Base-by-base conservation (phyloP, 805 yeast genomes). In the Zygoascus ofunaensis region DNA sequence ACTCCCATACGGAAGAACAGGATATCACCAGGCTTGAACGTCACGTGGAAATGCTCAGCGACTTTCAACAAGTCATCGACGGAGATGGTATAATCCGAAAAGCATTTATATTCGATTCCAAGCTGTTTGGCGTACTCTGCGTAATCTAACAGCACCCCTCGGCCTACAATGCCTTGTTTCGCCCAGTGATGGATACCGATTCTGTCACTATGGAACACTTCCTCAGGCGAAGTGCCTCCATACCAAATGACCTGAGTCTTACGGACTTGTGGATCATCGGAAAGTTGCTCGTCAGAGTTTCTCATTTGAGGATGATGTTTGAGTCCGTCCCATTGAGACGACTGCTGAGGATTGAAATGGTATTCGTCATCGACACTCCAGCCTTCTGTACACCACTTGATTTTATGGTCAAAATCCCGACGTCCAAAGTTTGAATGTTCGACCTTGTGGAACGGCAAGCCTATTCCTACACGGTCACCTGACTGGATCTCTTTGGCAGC, bases 261-360 rank as follows among this genome's bases (percentile, higher is more conserved):
- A 7, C 7, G 12, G 10, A 26, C 30, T 26, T 26, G 7, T 8
- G 30, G 30, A 26, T 26, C 30, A 14, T 36, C 45, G 4, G 23
- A 14, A 10, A 22, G 15, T n/a, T 26, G 23, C 15, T 35, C 34
- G 24, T 14, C 15, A 26, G 44, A 35, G 38, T 49, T 48, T 21
- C 46, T 44, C 12, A 49, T 53, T 36, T 58, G 62, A 7, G 52
- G 46, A 45, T 53, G 56, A 41, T 60, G 65, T 12, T 63, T 49
- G 39, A 61, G 50, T 8, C 65, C 65, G 41, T 61, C 65, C 63
- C 64, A 61, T 48, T 61, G 65, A 14, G 62, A 56, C 21, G 61
- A 53, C 20, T 51, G 52, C 45, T 61, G 65, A 2, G 65, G 62
- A 44, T 61, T 61, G 39, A 59, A 43, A 19, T 32, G 36, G 41